Base-by-base conservation (phyloP, 345 rosid genomes). In the Garcia nutans region DNA sequence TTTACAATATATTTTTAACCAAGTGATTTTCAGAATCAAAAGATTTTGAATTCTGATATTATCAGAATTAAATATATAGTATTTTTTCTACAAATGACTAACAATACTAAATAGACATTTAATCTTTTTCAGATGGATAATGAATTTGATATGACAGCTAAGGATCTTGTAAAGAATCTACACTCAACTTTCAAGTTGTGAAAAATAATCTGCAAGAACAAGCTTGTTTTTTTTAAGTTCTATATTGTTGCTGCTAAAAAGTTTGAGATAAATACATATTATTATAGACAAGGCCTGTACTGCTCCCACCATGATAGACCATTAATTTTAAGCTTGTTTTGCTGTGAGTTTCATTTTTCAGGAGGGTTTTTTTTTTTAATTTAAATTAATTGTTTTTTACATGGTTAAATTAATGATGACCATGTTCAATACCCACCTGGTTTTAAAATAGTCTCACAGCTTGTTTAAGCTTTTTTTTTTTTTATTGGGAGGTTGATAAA, bases 101-200 rank as follows among this genome's bases (percentile, higher is more conserved):
- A 37, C 6, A 54, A 54, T 17, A 2, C 50, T 47, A 8, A 37
- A 47, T 47, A 11, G 13, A 47, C 15, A 63, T n/a, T 8, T 16
- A 31, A 42, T 15, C 22, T 15, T 26, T 28, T 59, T 86, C 91
- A 94, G 98, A 92, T 91, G 92, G 89, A 88, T 76, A 72, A 52
- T 65, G 92, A 85, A 59, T 94, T 92, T 84, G 74, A 67, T 72
- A 77, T 91, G 90, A 80, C 89, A 42, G 75, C 79, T 19, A 87
- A 82, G 82, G 97, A 94, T 80, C 85, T 94, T 10, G 96, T 87
- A 69, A 88, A 85, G 89, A 84, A 71, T 75, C 87, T 94, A 31
- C 85, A 82, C 68, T 76, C 31, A 42, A 78, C 85, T 80, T 81
- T 91, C 54, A 76, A 79, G 45, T 78, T 71, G 81, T 54, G 58